A percentile compares a stretch with the other conserved stretches of the same genome.
Evolutionary conservation across 2,329 filamentous ascomycete genomes (phyloP).

Genomic region (Phialemonium atrogriseum): DNA sequence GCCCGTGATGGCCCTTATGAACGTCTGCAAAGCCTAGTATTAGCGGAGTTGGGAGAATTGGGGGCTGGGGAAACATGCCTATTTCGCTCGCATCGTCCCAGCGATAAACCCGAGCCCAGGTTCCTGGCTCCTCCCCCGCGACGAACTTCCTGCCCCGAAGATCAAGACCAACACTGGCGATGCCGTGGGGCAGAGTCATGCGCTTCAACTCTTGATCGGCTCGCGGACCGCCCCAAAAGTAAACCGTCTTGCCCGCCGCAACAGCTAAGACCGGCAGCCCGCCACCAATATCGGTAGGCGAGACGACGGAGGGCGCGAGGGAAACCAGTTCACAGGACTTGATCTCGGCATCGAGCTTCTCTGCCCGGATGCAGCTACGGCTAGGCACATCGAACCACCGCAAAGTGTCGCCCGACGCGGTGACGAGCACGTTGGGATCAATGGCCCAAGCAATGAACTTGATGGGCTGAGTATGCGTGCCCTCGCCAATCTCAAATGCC

Average conservation of each 20-base stretch:
- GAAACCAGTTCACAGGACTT: conserved; percentile 85
- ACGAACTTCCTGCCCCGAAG: conserved; percentile 74
- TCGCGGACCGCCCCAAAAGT: conserved; percentile 75
- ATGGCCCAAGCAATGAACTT: conserved; percentile 94
- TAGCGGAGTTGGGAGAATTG: background rate
- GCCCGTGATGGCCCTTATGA: conserved; percentile 94
- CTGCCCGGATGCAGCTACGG: conserved; percentile 65
- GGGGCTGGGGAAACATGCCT: conserved; percentile 35
- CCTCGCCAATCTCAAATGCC: conserved; percentile 80
- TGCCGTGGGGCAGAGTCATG: conserved; percentile 70
- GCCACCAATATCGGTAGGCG: conserved; percentile 54
- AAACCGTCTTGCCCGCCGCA: conserved; percentile 87
- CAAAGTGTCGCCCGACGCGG: conserved; percentile 83
- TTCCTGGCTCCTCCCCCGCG: conserved; percentile 84
- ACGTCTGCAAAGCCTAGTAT: conserved; percentile 50
- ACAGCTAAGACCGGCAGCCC: conserved; percentile 73
- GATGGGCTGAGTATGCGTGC: conserved; percentile 78
- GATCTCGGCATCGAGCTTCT: conserved; percentile 74
- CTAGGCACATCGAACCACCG: conserved; percentile 90
- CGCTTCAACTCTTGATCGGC: conserved; percentile 71
- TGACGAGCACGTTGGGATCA: conserved; percentile 81
- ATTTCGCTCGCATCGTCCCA: conserved; percentile 78
- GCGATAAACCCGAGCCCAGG: conserved; percentile 92
- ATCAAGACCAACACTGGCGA: conserved; percentile 86
- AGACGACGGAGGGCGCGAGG: conserved; percentile 49